Conservation (phyloP, 441 rosid genomes). For the Theobroma grandiflorum region DNA sequence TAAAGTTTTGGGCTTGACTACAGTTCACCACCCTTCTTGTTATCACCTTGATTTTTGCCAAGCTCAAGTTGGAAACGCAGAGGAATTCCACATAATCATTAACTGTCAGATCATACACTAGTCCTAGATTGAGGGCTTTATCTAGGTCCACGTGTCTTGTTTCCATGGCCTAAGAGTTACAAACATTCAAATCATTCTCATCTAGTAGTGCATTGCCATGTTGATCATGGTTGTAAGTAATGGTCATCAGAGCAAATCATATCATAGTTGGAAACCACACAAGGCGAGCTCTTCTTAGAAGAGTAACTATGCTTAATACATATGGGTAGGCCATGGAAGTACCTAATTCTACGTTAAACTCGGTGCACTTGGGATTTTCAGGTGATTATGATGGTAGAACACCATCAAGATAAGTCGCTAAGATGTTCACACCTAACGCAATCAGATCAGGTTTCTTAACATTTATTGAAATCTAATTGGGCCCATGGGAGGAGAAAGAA, state of each 20-base stretch:
- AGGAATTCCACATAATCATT: constrained; percentile 43
- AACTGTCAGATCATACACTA: constrained; percentile 35
- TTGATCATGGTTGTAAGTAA: constrained; percentile 32
- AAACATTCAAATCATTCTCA: neutral
- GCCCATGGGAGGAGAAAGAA: constrained; percentile 47
- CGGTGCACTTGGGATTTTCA: constrained; percentile 29
- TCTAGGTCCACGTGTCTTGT: constrained; percentile 46
- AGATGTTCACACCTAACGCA: constrained; percentile 48
- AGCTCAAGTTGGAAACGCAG: constrained; percentile 34
- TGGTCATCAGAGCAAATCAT: constrained; percentile 46
- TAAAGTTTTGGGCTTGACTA: neutral
- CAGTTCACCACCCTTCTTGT: constrained; percentile 30
- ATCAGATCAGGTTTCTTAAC: constrained; percentile 47
- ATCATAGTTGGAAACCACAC: constrained; percentile 45
- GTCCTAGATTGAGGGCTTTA: constrained; percentile 44
- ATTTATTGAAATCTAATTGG: constrained; percentile 29
- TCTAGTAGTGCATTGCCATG: constrained; percentile 23
- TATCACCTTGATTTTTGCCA: constrained; percentile 21
- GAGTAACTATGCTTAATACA: constrained; percentile 43
- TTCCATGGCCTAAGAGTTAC: constrained; percentile 28
- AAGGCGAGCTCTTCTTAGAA: constrained; percentile 37
- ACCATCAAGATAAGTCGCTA: constrained; percentile 39
- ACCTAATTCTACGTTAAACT: constrained; percentile 48
- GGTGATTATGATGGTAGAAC: constrained; percentile 8
- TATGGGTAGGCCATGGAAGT: constrained; percentile 48